Evolutionary conservation across 2,329 filamentous ascomycete genomes (phyloP), one percentile per base, ranked within the genome.

Genomic region (Acephala macrosclerotiorum): DNA sequence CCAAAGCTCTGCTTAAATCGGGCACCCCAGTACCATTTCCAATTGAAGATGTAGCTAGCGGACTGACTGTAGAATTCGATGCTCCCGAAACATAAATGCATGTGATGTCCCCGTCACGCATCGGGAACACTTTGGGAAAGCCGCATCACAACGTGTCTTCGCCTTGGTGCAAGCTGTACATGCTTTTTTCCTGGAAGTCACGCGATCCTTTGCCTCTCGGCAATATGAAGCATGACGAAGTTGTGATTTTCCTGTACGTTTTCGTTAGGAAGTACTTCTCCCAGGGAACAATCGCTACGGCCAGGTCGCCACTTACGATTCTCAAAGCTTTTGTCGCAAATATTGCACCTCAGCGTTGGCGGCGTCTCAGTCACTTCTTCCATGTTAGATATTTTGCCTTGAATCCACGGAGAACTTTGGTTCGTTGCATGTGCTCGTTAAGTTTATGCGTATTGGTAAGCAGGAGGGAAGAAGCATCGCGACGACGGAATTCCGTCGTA

Each of bases 221-320:
- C 70, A 72, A 47, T 72, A 72, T 20, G 61, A 62, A 1, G 22
- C 22, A 57, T 72, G 70, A 6, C 70, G 64, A 25, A 65, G 49
- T 22, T 71, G 61, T 2, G 68, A 67, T 61, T 66, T 70, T 11
- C 49, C 68, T 72, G 20, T 22, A 35, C 40, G 3, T 2, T 53
- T 3, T 11, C 2, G 18, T 53, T 25, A 53, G 49, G 5, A 4
- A 16, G 12, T 22, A 42, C 18, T 6, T 4, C 38, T 14, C 38
- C 18, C 38, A 53, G 18, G 26, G 20, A 22, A 20, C 9, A n/a
- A n/a, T n/a, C n/a, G n/a, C n/a, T n/a, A n/a, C n/a, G n/a, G n/a
- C n/a, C 49, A n/a, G 61, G 59, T 45, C 12, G 53, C 26, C 25
- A 59, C 65, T 65, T 18, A 70, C 70, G 42, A 20, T 63, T 69